Base-by-base conservation (phyloP, 1,284 basidiomycete genomes). In the Trichosporon coremiiforme region DNA sequence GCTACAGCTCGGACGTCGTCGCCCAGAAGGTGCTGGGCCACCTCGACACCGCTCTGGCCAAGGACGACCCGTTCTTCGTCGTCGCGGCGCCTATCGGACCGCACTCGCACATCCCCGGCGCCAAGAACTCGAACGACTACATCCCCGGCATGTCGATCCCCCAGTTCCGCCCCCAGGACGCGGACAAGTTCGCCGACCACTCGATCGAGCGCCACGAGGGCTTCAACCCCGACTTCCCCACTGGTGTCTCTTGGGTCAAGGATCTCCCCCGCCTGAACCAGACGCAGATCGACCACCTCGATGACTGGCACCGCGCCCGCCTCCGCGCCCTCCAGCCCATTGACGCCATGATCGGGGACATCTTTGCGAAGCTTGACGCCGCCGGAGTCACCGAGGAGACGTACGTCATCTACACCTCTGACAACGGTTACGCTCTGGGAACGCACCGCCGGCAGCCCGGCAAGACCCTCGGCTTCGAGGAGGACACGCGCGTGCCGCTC, bases 401-500 rank as follows among this genome's bases (percentile, higher is more conserved):
- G 0, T 79, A 76, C 70, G 76, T 78, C 68, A 73, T 80, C 69
- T 80, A 79, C 72, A 78, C 77, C 9, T 72, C 76, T 15, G 80
- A 82, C 68, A 82, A 82, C 60, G 80, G 79, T 0, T 82, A 74
- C 63, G 77, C 77, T 0, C 71, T 80, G 33, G 79, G 77, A 3
- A 70, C 74, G 0, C 79, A 82, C 64, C 76, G 79, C 6, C 75
- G 79, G 13, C 76, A 79, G 66, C 78, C 79, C 0, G 79, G 79
- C 5, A 82, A 80, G 71, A 80, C 79, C 0, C 73, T 78, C 5
- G 77, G 76, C 2, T 80, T 73, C 66, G 80, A 82, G 67, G 79
- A 82, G 69, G 80, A 82, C 72, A 78, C 78, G 65, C 74, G 74
- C 50, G 75, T 78, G 2, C 76, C 77, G 0, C 72, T 79, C 47